These are phyloP conservation scores for Sclerotinia subarctica DNA, from an alignment of 2,329 filamentous ascomycete species.

Conservation along the genomic window DNA sequence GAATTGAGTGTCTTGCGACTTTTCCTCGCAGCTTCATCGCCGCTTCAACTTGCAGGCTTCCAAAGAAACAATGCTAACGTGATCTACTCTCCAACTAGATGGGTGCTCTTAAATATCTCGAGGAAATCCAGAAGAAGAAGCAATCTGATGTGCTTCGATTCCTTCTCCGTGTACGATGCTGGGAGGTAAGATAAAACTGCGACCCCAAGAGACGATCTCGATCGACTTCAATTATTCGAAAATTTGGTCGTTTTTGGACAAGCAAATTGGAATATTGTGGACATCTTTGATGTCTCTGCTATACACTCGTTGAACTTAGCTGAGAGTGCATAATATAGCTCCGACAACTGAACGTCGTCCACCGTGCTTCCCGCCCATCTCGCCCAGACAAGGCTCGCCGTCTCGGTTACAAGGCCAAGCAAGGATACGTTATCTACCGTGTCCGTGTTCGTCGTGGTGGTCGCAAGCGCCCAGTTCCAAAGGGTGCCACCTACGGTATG, in stretches of 20 bases:
- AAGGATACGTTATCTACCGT: conserved; percentile 99
- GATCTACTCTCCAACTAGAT: conserved; percentile 22
- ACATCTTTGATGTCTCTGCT: conserved; percentile 56
- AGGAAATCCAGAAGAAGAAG: conserved; percentile 99
- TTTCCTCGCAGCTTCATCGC: neutral
- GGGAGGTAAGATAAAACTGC: conserved; percentile 76
- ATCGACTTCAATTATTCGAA: conserved; percentile 37
- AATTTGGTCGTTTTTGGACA: conserved; percentile 34
- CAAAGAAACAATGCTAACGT: neutral
- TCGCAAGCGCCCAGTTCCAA: conserved; percentile 92
- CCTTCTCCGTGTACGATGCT: conserved; percentile 99
- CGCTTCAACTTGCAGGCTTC: neutral
- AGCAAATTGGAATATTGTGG: conserved; percentile 34
- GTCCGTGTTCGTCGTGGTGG: conserved; percentile 97
- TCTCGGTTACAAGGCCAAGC: conserved; percentile 99
- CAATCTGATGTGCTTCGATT: conserved; percentile 99
- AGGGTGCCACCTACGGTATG: conserved; percentile 99
- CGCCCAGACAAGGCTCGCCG: conserved; percentile 99
- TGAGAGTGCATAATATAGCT: conserved; percentile 99
- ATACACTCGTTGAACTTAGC: conserved; percentile 99
- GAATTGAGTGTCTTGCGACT: neutral
- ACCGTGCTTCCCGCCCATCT: conserved; percentile 96
- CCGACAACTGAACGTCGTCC: conserved; percentile 99
- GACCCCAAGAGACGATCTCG: conserved; percentile 38
- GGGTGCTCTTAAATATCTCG: conserved; percentile 99